These are phyloP conservation scores for Phytopythium helicoides DNA, from an alignment of 352 stramenopile genomes.

Conservation along the genomic window DNA sequence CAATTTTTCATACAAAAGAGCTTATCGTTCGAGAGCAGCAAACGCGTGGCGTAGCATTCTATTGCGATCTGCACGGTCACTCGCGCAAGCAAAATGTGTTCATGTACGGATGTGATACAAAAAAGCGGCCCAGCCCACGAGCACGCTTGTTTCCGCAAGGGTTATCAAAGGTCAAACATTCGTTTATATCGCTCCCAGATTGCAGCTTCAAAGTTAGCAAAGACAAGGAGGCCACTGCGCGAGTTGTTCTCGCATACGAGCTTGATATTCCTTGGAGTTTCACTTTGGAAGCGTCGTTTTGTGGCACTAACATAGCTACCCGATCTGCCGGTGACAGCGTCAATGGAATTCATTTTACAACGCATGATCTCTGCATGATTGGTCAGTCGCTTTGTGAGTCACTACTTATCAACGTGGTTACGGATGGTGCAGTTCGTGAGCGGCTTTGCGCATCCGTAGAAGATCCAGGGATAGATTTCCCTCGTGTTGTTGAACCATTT, in stretches of 20 bases:
- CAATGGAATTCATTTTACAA: conserved; percentile 64
- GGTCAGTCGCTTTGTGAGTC: conserved; percentile 49
- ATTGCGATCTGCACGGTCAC: conserved; percentile 92
- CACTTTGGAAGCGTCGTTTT: conserved; percentile 88
- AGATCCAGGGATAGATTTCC: conserved; percentile 31
- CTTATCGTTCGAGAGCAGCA: conserved; percentile 59
- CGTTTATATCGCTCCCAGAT: conserved; percentile 60
- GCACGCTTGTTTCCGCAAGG: conserved; percentile 70
- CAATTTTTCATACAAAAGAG: conserved; percentile 85
- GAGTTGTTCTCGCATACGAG: conserved; percentile 81
- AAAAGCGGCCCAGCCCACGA: conserved; percentile 72
- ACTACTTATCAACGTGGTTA: conserved; percentile 40
- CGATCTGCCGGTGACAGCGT: neutral
- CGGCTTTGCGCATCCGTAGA: conserved; percentile 24
- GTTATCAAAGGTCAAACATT: neutral
- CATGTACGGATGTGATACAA: conserved; percentile 94
- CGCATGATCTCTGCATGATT: conserved; percentile 45
- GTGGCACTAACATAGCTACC: conserved; percentile 41
- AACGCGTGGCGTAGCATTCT: conserved; percentile 72
- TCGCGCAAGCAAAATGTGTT: conserved; percentile 94
- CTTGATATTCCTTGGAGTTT: conserved; percentile 77
- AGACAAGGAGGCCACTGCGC: conserved; percentile 76
- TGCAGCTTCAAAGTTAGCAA: conserved; percentile 84
- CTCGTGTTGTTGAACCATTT: conserved; percentile 30
- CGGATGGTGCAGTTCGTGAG: conserved; percentile 30